These are phyloP conservation scores for Ogataea trehalophila DNA, from an alignment of 805 yeast species.

Conservation along the genomic window DNA sequence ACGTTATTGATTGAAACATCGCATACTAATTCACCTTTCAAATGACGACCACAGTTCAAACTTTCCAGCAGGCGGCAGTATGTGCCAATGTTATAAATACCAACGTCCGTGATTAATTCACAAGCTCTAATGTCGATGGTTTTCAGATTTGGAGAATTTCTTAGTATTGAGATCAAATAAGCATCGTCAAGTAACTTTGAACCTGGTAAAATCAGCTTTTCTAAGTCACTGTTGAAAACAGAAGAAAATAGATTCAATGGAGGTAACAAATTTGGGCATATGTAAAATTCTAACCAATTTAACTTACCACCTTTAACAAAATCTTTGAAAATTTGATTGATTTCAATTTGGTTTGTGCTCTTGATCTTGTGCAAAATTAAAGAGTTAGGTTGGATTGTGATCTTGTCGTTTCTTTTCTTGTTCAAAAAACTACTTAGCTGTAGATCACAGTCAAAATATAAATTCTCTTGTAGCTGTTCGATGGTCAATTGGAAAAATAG, in stretches of 20 bases:
- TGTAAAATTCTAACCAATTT: conserved; percentile 72
- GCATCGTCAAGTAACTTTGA: conserved; percentile 57
- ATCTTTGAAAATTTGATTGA: conserved; percentile 41
- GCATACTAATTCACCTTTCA: conserved; percentile 60
- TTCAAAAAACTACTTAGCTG: conserved; percentile 29
- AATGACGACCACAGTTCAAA: conserved; percentile 79
- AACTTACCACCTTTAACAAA: conserved; percentile 42
- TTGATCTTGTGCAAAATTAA: conserved; percentile 65
- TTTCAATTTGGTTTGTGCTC: conserved; percentile 43
- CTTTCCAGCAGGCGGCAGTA: conserved; percentile 51
- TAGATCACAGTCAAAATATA: conserved; percentile 47
- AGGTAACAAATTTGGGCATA: conserved; percentile 73
- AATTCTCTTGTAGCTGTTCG: conserved; percentile 49
- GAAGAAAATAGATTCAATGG: conserved; percentile 37
- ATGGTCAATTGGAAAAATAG: conserved; percentile 56
- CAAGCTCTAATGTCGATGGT: conserved; percentile 81
- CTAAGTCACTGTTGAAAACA: conserved; percentile 26
- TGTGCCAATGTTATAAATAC: conserved; percentile 61
- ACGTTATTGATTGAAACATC: conserved; percentile 61
- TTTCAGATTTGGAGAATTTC: conserved; percentile 52
- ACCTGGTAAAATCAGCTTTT: conserved; percentile 65
- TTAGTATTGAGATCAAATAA: conserved; percentile 47
- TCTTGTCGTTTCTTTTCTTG: background rate
- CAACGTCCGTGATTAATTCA: conserved; percentile 68
- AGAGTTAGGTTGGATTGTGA: conserved; percentile 24